phyloP scores from a whole-genome alignment of 768 basidiomycete species.

The Mycena haematopus region DNA sequence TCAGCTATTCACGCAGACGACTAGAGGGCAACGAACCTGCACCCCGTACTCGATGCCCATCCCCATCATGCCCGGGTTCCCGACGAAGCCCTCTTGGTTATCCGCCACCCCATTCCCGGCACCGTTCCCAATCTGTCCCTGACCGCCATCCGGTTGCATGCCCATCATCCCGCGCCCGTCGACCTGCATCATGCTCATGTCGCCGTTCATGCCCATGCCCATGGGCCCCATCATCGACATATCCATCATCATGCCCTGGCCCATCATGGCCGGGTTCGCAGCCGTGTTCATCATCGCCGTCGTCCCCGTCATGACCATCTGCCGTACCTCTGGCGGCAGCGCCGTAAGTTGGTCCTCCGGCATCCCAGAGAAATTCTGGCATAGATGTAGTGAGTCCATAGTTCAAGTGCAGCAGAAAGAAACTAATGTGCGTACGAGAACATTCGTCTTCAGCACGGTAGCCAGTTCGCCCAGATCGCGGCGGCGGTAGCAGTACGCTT shows the following conservation, averaged over 20 bases:
- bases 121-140: conserved; percentile 32
- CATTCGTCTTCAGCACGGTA: conserved; percentile 80
- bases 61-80: conserved; percentile 63
- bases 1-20: conserved; percentile 1
- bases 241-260: conserved; percentile 78
- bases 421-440: conserved; percentile 62
- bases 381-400: not conserved
- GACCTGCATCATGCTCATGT: conserved; percentile 74
- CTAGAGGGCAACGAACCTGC: conserved; percentile 61
- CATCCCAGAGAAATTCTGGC: conserved; percentile 82
- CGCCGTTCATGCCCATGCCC: conserved; percentile 70
- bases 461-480: conserved; percentile 83
- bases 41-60: conserved; percentile 80
- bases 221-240: conserved; percentile 73
- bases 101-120: conserved; percentile 47
- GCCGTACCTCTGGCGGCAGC: conserved; percentile 81
- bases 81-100: conserved; percentile 56
- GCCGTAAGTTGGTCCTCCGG: conserved; percentile 80
- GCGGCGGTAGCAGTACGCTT: conserved; percentile 86
- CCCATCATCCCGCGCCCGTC: conserved; percentile 38
- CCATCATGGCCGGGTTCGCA: conserved; percentile 63
- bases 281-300: conserved; percentile 77
- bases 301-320: conserved; percentile 87
- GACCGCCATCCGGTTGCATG: conserved; percentile 54
- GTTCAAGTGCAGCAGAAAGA: conserved; percentile 20